Conservation (phyloP, 129 eudicot genomes). For the Saposhnikovia divaricata region DNA sequence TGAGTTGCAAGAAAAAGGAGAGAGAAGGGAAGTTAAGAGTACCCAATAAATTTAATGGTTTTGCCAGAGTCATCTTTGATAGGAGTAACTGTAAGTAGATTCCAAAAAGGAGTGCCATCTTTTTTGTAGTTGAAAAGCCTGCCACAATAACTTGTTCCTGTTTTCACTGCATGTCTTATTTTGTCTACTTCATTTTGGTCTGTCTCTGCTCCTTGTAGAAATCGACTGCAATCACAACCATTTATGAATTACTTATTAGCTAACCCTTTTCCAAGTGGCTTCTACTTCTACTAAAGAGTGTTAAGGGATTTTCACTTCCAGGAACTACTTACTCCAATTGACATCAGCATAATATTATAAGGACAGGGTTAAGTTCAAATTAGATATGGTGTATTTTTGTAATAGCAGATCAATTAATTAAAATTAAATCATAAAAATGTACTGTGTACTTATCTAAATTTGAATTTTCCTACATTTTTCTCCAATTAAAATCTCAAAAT, state of each 20-base stretch:
- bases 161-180: constrained; percentile 63
- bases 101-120: constrained; percentile 98
- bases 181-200: constrained; percentile 89
- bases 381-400: too few relatives aligned
- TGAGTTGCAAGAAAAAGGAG: neutral
- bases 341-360: too few relatives aligned
- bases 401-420: too few relatives aligned
- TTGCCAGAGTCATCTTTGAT: constrained; percentile 80
- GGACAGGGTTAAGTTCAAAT: too few relatives aligned
- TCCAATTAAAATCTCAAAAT: too few relatives aligned
- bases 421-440: too few relatives aligned
- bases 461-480: too few relatives aligned
- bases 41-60: constrained; percentile 78
- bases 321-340: too few relatives aligned
- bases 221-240: constrained; percentile 82
- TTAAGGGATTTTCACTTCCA: too few relatives aligned
- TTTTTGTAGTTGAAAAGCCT: constrained; percentile 92
- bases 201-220: constrained; percentile 91
- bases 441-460: too few relatives aligned
- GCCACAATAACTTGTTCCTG: constrained; percentile 86
- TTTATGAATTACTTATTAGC: neutral
- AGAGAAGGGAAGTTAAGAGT: neutral
- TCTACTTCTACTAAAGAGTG: too few relatives aligned
- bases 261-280: too few relatives aligned
- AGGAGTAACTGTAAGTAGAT: constrained; percentile 87